phyloP scores from a whole-genome alignment of 2,329 filamentous ascomycete genomes.

The Diaporthe longicolla region DNA sequence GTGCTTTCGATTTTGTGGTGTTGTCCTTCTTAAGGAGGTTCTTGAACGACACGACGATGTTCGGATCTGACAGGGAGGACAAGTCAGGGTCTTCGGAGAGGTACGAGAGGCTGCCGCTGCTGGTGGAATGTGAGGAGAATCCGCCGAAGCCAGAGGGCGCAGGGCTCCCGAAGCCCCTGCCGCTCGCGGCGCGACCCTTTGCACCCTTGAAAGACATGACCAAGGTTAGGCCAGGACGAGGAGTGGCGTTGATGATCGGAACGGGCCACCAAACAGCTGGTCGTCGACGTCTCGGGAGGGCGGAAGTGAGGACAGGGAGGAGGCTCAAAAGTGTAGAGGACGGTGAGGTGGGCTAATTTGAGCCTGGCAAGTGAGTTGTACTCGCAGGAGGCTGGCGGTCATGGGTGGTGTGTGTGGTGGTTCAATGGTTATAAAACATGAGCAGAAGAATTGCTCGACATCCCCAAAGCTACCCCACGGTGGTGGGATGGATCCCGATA shows the following conservation, averaged over 20 bases:
- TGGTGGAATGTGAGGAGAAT: constrained; percentile 57
- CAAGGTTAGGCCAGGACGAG: background rate
- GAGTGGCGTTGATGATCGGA: background rate
- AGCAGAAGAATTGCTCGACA: constrained; percentile 3
- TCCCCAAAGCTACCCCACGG: constrained; percentile 27
- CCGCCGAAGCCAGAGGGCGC: constrained; percentile 54
- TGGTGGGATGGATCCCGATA: constrained; percentile 26
- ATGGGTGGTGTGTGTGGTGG: background rate
- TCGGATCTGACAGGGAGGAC: constrained; percentile 80
- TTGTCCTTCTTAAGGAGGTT: constrained; percentile 93
- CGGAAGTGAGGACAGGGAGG: too few relatives aligned
- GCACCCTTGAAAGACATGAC: constrained; percentile 35
- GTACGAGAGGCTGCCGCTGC: constrained; percentile 78
- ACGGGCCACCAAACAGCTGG: background rate
- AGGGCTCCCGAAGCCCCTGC: constrained; percentile 43
- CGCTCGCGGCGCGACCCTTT: constrained; percentile 39
- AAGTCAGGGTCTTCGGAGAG: constrained; percentile 89
- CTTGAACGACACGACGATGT: constrained; percentile 91
- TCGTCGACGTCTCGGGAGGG: background rate
- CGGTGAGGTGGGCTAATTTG: background rate
- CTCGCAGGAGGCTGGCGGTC: background rate
- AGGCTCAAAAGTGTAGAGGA: background rate
- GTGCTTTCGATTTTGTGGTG: constrained; percentile 89
- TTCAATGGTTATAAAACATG: constrained; percentile 1
- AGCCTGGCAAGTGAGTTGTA: background rate